Conservation (phyloP, 2,329 filamentous ascomycete species). For the Parasarocladium wereldwijsianum region DNA sequence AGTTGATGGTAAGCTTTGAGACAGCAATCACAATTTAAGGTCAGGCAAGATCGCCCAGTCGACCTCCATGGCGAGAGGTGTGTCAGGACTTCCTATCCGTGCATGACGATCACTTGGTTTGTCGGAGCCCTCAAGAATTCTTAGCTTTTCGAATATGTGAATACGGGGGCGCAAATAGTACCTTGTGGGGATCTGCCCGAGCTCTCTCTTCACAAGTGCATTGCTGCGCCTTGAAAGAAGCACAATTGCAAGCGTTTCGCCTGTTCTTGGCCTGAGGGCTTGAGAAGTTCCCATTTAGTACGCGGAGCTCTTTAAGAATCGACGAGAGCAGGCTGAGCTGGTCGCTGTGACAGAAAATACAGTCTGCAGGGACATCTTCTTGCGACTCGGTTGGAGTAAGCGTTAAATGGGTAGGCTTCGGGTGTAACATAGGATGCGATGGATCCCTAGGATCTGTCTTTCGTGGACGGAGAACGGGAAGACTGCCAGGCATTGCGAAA, state of each 20-base stretch:
- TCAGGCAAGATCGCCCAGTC: not conserved
- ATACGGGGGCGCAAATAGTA: no score
- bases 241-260: no score
- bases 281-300: not conserved
- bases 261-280: no score
- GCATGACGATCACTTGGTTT: no score
- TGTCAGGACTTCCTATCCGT: not conserved
- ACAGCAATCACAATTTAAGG: no score
- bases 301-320: constrained; percentile 1
- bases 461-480: constrained; percentile 1
- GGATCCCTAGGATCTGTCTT: not conserved
- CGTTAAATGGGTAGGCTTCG: not conserved
- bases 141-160: no score
- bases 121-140: no score
- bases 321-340: not conserved
- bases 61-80: constrained; percentile 1
- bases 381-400: not conserved
- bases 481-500: constrained; percentile 2
- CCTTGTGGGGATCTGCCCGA: no score
- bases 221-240: no score
- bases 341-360: not conserved
- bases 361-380: not conserved
- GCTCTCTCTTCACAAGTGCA: no score
- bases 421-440: not conserved
- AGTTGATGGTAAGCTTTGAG: no score